Evolutionary conservation across 2,329 filamentous ascomycete genomes (phyloP), one percentile per base, ranked within the genome.

Genomic region (Calonectria fujianensis): DNA sequence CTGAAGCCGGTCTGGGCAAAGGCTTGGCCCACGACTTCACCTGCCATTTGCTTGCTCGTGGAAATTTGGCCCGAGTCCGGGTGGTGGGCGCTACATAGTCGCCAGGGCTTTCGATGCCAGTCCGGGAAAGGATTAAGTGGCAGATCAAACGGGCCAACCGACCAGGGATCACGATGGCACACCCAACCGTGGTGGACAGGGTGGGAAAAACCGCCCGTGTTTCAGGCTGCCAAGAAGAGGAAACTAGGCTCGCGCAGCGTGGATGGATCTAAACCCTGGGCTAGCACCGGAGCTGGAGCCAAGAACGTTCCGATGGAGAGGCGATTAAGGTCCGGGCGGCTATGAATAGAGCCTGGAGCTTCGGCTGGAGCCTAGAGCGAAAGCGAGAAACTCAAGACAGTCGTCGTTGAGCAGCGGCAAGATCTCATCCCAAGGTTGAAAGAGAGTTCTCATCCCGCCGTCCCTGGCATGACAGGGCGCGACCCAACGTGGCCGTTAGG

Each of bases 71-170:
- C 65, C 69, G 70, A 48, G 68, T 37, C 63, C 67, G 68, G 50
- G 68, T 37, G 66, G 67, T 70, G 64, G 71, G 61, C 51, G 54
- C 57, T 65, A 63, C 72, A 67, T 41, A 39, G 54, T 66, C 68
- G 76, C 73, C 73, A 71, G 75, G 77, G 52, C 73, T 72, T 54
- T 41, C 52, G 68, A 72, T 41, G 50, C 73, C 68, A 69, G 59
- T 48, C 29, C 70, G 51, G 70, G 63, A 51, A 59, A 39, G 68
- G 50, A 31, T n/a, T 52, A 69, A 74, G 57, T 69, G 69, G 76
- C 67, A 80, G 78, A 80, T 80, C 78, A 75, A 70, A 74, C 41
- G 35, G 48, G 72, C 71, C 72, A 67, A 66, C 67, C 37, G 54
- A 41, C 68, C 54, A 63, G 54, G 57, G 68, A 29, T 39, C 54